Conservation (phyloP, 73 alveolate genomes). For the Effrenium voratum region DNA sequence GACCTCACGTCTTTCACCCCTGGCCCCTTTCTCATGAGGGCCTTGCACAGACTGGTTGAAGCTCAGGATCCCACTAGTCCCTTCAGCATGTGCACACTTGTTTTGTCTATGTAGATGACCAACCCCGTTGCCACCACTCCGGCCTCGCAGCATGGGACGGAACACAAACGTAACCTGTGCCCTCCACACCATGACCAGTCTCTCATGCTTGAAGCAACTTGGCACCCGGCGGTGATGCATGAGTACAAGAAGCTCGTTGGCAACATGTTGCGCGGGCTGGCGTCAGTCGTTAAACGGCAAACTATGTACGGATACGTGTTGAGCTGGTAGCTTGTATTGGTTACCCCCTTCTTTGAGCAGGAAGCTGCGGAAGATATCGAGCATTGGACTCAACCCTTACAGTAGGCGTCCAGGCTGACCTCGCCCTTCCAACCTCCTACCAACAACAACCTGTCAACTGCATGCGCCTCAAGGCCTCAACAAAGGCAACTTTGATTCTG, state of each 20-base stretch:
- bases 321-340: no score
- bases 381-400: no score
- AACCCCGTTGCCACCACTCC: constrained; percentile 48
- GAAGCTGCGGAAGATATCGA: constrained; percentile 25
- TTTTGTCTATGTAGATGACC: constrained; percentile 61
- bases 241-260: constrained; percentile 35
- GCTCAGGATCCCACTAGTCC: constrained; percentile 39
- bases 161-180: no score
- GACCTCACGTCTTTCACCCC: not conserved
- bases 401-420: no score
- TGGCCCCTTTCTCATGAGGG: no score
- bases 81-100: constrained; percentile 46
- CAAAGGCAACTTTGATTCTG: no score
- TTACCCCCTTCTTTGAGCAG: constrained; percentile 61
- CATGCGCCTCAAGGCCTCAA: no score
- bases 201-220: not conserved
- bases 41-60: no score
- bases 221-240: constrained; percentile 45
- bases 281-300: not conserved
- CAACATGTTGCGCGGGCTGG: constrained; percentile 15
- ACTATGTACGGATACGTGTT: no score
- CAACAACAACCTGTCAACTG: no score
- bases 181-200: not conserved
- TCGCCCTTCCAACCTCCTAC: no score
- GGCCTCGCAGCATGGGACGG: not conserved